These are phyloP conservation scores for Saccharomyces hybrid DNA, from an alignment of 1,139 yeast genomes.

Conservation along the genomic window DNA sequence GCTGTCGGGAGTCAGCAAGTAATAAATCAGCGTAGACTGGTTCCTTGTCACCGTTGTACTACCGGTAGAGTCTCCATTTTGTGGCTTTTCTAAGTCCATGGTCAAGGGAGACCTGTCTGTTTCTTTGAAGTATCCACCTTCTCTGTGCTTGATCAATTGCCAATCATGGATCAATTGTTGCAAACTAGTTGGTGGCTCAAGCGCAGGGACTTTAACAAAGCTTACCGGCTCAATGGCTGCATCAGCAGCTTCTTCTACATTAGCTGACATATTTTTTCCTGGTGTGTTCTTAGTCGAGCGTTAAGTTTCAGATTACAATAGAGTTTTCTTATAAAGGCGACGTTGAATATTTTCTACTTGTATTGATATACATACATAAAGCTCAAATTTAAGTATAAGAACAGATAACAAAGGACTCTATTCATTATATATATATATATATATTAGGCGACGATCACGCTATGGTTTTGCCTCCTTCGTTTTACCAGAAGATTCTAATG, in stretches of 20 bases:
- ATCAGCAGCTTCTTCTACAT: constrained; percentile 3
- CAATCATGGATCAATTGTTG: constrained; percentile 29
- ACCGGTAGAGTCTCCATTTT: constrained; percentile 6
- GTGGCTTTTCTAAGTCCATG: constrained; percentile 34
- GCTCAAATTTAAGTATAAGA: neutral
- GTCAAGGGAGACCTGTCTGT: constrained; percentile 41
- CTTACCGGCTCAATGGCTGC: constrained; percentile 12
- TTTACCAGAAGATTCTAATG: constrained; percentile 4
- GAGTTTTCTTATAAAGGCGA: neutral
- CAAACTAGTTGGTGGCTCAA: constrained; percentile 15
- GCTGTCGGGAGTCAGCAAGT: constrained; percentile 40
- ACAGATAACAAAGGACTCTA: neutral
- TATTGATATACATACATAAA: neutral
- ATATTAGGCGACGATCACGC: neutral
- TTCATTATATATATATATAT: neutral
- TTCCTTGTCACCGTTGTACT: constrained; percentile 21
- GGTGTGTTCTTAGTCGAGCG: neutral
- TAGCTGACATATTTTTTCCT: neutral
- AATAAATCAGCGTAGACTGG: constrained; percentile 42
- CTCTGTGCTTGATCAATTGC: constrained; percentile 36
- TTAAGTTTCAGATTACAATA: neutral
- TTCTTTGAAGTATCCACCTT: constrained; percentile 46
- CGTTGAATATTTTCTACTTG: neutral
- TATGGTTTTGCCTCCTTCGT: neutral
- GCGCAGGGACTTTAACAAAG: constrained; percentile 16